A percentile compares a stretch with the other conserved stretches of the same genome.
These are phyloP conservation scores for Stenogyne calaminthoides DNA, from an alignment of 305 asterid genomes.

Conservation along the genomic window DNA sequence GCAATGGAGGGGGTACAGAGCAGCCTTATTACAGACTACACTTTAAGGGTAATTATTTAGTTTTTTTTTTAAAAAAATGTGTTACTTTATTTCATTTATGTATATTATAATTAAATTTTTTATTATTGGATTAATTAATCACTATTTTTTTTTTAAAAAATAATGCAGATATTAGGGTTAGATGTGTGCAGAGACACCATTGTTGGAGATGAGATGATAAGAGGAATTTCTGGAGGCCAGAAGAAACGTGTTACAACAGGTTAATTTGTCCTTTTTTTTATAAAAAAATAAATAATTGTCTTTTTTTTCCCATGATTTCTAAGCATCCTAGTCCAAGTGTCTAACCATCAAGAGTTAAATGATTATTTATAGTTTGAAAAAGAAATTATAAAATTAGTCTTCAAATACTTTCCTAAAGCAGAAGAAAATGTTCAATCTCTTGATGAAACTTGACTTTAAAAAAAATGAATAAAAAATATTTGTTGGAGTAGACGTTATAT, in stretches of 20 bases:
- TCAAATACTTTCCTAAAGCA: not conserved
- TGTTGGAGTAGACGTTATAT: too few species aligned
- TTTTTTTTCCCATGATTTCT: not conserved
- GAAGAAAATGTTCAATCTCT: not conserved
- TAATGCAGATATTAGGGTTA: slow-evolving; percentile 76
- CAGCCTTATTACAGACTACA: slow-evolving; percentile 79
- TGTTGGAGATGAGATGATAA: slow-evolving; percentile 84
- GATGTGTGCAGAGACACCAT: slow-evolving; percentile 87
- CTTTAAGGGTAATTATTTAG: slow-evolving; percentile 52
- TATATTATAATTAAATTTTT: not conserved
- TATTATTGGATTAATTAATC: not conserved
- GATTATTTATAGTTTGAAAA: too few species aligned
- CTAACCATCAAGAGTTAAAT: too few species aligned
- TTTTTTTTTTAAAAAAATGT: not conserved
- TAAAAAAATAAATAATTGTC: not conserved
- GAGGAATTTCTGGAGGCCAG: slow-evolving; percentile 98
- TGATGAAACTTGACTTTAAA: not conserved
- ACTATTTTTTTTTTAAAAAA: not conserved
- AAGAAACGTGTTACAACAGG: slow-evolving; percentile 95
- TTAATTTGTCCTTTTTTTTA: slow-evolving; percentile 19
- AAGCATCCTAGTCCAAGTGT: too few species aligned
- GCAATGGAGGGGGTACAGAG: slow-evolving; percentile 81
- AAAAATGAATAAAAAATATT: not conserved
- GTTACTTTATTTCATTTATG: not conserved
- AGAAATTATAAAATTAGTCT: too few species aligned